Conservation (phyloP, 768 basidiomycete genomes). For the Tricholoma hemisulphureum region DNA sequence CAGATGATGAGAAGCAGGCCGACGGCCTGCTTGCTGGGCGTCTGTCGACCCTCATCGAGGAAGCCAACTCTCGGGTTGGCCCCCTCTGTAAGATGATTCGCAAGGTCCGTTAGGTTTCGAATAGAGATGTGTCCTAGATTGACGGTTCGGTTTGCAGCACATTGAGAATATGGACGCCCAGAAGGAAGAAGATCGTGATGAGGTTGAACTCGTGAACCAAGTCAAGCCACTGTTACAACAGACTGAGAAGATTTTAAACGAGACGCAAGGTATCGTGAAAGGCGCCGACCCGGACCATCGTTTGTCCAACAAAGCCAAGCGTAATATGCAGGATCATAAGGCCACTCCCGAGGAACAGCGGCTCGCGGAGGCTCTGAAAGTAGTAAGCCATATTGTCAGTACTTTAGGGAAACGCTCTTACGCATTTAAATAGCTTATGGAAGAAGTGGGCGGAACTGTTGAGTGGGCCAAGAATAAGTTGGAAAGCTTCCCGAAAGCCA, state of each 20-base stretch:
- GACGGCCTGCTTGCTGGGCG: constrained; percentile 30
- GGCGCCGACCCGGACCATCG: constrained; percentile 39
- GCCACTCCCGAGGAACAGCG: constrained; percentile 39
- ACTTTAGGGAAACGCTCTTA: neutral
- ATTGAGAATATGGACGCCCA: constrained; percentile 34
- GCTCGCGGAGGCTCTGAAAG: constrained; percentile 37
- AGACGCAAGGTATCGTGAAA: constrained; percentile 35
- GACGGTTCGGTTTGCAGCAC: constrained; percentile 19
- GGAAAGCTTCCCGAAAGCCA: constrained; percentile 37
- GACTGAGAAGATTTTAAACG: constrained; percentile 37
- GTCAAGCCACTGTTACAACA: constrained; percentile 37
- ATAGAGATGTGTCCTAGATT: neutral
- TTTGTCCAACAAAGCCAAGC: constrained; percentile 32
- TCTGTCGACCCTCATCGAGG: constrained; percentile 34
- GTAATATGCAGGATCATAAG: constrained; percentile 34
- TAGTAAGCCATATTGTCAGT: constrained; percentile 23
- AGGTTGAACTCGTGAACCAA: constrained; percentile 32
- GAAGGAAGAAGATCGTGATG: constrained; percentile 36
- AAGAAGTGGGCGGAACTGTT: constrained; percentile 38
- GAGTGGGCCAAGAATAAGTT: constrained; percentile 39
- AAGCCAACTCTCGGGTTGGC: constrained; percentile 28
- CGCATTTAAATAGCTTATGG: constrained; percentile 23
- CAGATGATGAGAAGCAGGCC: neutral
- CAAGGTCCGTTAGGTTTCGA: constrained; percentile 21
- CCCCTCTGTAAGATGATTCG: constrained; percentile 37